phyloP scores from a whole-genome alignment of 345 rosid genomes.

The Luvunga scandens region DNA sequence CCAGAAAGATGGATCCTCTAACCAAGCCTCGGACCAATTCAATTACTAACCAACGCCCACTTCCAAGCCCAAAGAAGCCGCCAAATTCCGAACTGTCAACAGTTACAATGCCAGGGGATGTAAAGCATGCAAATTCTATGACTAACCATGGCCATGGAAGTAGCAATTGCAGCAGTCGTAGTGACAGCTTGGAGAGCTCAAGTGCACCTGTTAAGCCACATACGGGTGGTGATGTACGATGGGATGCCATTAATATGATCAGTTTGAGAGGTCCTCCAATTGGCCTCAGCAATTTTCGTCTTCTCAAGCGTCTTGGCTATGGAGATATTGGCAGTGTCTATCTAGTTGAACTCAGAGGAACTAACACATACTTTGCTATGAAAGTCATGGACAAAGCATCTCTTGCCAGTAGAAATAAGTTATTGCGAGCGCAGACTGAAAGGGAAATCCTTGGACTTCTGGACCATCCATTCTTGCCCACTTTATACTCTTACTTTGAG shows the following conservation, averaged over 20 bases:
- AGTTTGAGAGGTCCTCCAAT: slow-evolving; percentile 46
- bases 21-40: slow-evolving; percentile 17
- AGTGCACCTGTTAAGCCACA: slow-evolving; percentile 67
- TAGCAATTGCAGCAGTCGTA: slow-evolving; percentile 30
- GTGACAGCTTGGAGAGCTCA: slow-evolving; percentile 71
- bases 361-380: slow-evolving; percentile 70
- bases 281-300: slow-evolving; percentile 71
- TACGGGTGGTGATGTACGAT: slow-evolving; percentile 79
- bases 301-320: slow-evolving; percentile 79
- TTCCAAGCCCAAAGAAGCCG: slow-evolving; percentile 28
- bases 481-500: slow-evolving; percentile 64
- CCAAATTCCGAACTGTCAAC: slow-evolving; percentile 24
- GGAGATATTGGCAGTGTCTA: slow-evolving; percentile 89
- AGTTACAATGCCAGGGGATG: slow-evolving; percentile 24
- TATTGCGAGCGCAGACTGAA: slow-evolving; percentile 66
- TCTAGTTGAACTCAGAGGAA: slow-evolving; percentile 70
- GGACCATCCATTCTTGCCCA: slow-evolving; percentile 69
- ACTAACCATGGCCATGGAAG: slow-evolving; percentile 11
- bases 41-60: slow-evolving; percentile 24
- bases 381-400: slow-evolving; percentile 80
- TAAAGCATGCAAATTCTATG: neutral
- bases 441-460: slow-evolving; percentile 65
- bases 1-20: slow-evolving; percentile 43
- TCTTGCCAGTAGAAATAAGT: slow-evolving; percentile 82
- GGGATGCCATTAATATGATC: slow-evolving; percentile 73